Evolutionary conservation across 1,139 yeast species (phyloP).

Genomic region (Diutina scorzettiae): DNA sequence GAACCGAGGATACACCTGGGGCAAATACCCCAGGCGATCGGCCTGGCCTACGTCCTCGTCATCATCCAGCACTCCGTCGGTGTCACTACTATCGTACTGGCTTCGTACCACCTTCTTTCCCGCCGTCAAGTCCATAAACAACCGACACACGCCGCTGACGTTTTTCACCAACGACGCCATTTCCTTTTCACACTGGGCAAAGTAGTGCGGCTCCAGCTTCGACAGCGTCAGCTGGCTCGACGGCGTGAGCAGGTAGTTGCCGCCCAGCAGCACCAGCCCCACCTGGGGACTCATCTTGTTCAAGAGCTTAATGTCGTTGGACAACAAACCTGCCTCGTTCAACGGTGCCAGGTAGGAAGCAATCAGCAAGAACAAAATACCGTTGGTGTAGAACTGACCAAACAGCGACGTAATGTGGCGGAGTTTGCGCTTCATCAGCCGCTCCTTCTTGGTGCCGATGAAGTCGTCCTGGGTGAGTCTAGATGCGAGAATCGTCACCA

Average conservation of each 20-base stretch:
- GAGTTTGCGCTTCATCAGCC: conserved; percentile 33
- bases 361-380: conserved; percentile 38
- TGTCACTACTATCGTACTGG: conserved; percentile 32
- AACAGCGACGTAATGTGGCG: conserved; percentile 40
- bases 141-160: conserved; percentile 18
- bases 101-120: conserved; percentile 21
- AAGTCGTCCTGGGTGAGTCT: conserved; percentile 42
- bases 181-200: conserved; percentile 27
- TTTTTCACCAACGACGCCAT: conserved; percentile 22
- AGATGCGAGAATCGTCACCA: conserved; percentile 37
- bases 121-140: conserved; percentile 20
- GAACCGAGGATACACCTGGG: conserved; percentile 60
- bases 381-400: conserved; percentile 50
- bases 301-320: conserved; percentile 20
- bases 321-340: conserved; percentile 18
- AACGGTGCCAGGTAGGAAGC: conserved; percentile 20
- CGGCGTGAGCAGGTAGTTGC: background rate
- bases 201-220: background rate
- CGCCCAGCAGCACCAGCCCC: conserved; percentile 4
- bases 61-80: conserved; percentile 19
- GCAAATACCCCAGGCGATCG: conserved; percentile 32
- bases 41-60: conserved; percentile 15
- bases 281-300: conserved; percentile 16
- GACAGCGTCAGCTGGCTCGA: background rate
- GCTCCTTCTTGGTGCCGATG: conserved; percentile 29